Conservation (phyloP, 2,329 filamentous ascomycete genomes). For the Trichoderma sp. region DNA sequence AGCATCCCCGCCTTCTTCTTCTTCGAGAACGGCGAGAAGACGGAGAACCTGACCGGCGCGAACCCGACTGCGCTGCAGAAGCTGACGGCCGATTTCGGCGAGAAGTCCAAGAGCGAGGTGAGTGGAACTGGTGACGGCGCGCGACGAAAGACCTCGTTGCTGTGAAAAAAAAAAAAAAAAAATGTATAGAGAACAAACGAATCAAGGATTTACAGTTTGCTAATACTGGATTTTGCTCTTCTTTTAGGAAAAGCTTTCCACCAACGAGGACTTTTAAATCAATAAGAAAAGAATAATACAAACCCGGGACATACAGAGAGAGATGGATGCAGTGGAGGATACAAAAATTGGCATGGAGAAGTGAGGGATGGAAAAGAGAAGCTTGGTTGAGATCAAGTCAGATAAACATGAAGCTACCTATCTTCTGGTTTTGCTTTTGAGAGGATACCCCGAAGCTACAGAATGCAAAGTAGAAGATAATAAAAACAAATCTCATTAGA, state of each 20-base stretch:
- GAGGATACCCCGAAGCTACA: not conserved
- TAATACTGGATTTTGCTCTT: not conserved
- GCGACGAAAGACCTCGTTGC: not conserved
- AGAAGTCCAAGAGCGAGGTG: conserved; percentile 33
- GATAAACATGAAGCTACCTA: not conserved
- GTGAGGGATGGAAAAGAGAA: not conserved
- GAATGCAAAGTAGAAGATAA: not conserved
- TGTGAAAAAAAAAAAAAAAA: not conserved
- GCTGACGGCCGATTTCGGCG: conserved; percentile 35
- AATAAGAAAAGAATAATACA: not conserved
- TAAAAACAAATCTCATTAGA: not conserved
- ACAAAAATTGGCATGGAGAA: not conserved
- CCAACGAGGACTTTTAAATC: conserved; percentile 34
- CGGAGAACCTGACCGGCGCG: conserved; percentile 49
- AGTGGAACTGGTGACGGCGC: not conserved
- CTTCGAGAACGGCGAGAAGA: conserved; percentile 58
- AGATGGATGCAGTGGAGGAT: not conserved
- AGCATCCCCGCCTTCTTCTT: conserved; percentile 65
- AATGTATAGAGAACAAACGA: not conserved
- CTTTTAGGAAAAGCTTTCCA: conserved; percentile 31
- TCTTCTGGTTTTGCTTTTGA: not conserved
- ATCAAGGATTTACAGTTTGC: not conserved
- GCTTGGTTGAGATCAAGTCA: not conserved
- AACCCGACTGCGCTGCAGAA: conserved; percentile 42
- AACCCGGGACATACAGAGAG: not conserved